Conservation (phyloP, 2,329 filamentous ascomycete species). For the Fusarium papillatum region DNA sequence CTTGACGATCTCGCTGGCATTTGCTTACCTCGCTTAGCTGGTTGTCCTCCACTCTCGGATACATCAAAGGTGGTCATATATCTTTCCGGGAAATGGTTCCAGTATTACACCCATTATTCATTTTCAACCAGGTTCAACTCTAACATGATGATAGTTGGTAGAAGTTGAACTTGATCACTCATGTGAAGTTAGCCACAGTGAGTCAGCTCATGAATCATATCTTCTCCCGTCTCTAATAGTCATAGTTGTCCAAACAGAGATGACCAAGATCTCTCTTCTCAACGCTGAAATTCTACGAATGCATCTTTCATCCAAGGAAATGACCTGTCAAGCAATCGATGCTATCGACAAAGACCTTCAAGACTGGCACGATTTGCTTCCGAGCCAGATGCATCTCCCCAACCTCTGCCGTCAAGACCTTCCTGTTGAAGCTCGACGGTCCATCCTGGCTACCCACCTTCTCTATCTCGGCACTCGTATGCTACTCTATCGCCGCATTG, state of each 20-base stretch:
- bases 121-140: neutral
- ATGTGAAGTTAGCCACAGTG: neutral
- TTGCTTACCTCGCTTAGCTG: neutral
- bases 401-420: neutral
- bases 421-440: neutral
- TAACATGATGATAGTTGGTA: neutral
- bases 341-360: neutral
- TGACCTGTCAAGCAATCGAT: neutral
- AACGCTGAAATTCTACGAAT: neutral
- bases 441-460: neutral
- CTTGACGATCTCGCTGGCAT: neutral
- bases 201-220: neutral
- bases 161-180: neutral
- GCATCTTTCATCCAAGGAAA: neutral
- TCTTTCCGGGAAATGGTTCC: neutral
- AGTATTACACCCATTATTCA: neutral
- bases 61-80: neutral
- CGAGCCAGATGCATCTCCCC: neutral
- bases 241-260: neutral
- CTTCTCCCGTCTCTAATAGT: neutral
- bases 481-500: neutral
- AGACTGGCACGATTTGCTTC: neutral
- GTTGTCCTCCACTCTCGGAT: neutral
- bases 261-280: neutral
- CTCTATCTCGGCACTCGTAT: neutral